phyloP scores from a whole-genome alignment of 2,329 filamentous ascomycete species.

The Neonectria magnoliae region DNA sequence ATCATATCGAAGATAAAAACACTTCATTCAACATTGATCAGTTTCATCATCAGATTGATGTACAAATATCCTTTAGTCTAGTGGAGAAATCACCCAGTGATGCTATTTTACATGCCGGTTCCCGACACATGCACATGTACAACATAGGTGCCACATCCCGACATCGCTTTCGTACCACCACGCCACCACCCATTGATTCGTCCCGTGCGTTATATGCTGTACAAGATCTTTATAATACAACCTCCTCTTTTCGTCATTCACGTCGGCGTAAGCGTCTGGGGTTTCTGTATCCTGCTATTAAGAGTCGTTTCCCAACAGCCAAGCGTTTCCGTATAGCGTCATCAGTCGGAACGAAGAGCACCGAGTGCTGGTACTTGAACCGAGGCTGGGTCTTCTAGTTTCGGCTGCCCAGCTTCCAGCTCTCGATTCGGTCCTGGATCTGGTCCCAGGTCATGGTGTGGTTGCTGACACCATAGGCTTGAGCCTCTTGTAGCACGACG shows the following conservation, averaged over 20 bases:
- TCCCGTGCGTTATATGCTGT: slow-evolving; percentile 32
- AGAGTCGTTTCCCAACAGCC: neutral
- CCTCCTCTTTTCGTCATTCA: slow-evolving; percentile 13
- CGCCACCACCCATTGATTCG: slow-evolving; percentile 8
- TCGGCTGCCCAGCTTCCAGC: slow-evolving; percentile 80
- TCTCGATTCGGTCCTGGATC: slow-evolving; percentile 85
- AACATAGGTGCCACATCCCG: neutral
- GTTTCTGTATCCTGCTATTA: slow-evolving; percentile 21
- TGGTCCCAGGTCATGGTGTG: slow-evolving; percentile 84
- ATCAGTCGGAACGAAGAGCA: neutral
- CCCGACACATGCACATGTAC: neutral
- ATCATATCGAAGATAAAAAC: neutral
- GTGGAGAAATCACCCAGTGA: slow-evolving; percentile 28
- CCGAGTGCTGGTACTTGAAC: neutral
- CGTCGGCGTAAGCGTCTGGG: slow-evolving; percentile 2
- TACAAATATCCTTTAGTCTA: slow-evolving; percentile 32
- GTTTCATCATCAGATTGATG: slow-evolving; percentile 7
- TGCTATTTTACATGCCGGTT: neutral
- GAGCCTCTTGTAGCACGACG: slow-evolving; percentile 92
- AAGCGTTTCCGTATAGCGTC: neutral
- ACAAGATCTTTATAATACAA: slow-evolving; percentile 41
- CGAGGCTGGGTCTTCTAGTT: slow-evolving; percentile 19
- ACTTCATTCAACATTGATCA: slow-evolving; percentile 1
- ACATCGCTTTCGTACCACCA: slow-evolving; percentile 1
- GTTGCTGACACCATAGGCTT: slow-evolving; percentile 74